Conservation (phyloP, 2,329 filamentous ascomycete species). For the Sporothrix humicola region DNA sequence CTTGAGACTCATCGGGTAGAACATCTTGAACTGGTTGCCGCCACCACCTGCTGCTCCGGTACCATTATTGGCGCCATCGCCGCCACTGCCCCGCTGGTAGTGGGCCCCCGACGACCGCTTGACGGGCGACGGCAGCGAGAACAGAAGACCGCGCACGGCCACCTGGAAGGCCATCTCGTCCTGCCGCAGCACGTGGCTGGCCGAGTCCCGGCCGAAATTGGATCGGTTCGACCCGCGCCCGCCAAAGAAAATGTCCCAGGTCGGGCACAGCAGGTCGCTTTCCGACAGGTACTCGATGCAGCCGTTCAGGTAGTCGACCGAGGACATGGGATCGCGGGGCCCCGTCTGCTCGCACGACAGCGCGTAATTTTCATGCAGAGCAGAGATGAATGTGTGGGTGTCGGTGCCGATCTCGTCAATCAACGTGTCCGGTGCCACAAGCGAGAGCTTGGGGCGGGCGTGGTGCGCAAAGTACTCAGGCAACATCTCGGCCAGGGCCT, state of each 20-base stretch:
- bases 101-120: constrained; percentile 67
- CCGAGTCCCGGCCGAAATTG: constrained; percentile 59
- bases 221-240: constrained; percentile 50
- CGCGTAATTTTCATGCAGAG: constrained; percentile 76
- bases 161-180: constrained; percentile 95
- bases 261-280: constrained; percentile 81
- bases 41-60: constrained; percentile 48
- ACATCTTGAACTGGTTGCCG: constrained; percentile 81
- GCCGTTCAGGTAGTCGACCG: constrained; percentile 79
- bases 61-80: constrained; percentile 36
- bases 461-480: constrained; percentile 64
- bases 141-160: constrained; percentile 83
- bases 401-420: constrained; percentile 94
- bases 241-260: constrained; percentile 71
- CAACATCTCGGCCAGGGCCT: constrained; percentile 58
- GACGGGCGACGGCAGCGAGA: constrained; percentile 84
- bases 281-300: constrained; percentile 88
- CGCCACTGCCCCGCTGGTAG: constrained; percentile 40
- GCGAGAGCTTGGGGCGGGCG: constrained; percentile 65
- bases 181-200: constrained; percentile 79
- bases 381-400: constrained; percentile 57
- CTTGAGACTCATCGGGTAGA: constrained; percentile 83
- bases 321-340: constrained; percentile 59
- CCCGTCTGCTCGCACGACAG: constrained; percentile 73
- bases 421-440: constrained; percentile 74